Evolutionary conservation across 2,329 filamentous ascomycete genomes (phyloP).

Genomic region (Monosporascus cannonballus): DNA sequence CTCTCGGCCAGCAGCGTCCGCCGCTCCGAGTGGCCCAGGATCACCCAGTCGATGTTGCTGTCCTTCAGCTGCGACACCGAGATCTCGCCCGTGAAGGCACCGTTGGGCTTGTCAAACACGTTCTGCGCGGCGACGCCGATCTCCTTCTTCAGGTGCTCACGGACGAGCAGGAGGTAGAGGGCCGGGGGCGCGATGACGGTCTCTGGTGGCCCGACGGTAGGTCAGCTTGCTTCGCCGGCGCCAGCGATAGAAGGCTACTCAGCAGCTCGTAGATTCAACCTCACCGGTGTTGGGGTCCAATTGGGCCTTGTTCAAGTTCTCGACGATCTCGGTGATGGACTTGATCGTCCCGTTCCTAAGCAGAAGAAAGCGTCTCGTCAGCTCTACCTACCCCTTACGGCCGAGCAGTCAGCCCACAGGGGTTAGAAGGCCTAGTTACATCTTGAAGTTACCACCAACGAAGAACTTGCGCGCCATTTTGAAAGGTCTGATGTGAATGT

Average conservation of each 20-base stretch:
- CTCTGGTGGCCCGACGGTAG: constrained; percentile 46
- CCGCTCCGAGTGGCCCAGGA: constrained; percentile 93
- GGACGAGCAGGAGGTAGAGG: constrained; percentile 84
- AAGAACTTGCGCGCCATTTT: constrained; percentile 95
- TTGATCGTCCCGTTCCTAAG: constrained; percentile 86
- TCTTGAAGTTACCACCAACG: constrained; percentile 99
- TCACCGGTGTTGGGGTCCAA: constrained; percentile 70
- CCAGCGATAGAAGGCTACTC: too few relatives aligned
- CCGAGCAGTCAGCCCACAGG: constrained; percentile 15
- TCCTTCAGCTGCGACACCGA: constrained; percentile 88
- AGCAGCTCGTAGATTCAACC: constrained; percentile 26
- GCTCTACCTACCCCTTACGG: constrained; percentile 12
- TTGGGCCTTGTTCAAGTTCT: constrained; percentile 79
- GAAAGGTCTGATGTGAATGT: constrained; percentile 29
- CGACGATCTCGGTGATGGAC: constrained; percentile 85
- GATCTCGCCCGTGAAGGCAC: constrained; percentile 96
- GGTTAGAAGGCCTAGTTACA: constrained; percentile 52
- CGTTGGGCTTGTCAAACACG: constrained; percentile 94
- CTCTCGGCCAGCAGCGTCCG: constrained; percentile 83
- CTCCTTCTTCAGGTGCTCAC: constrained; percentile 67
- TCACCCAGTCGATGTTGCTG: constrained; percentile 78
- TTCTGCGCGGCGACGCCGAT: constrained; percentile 93
- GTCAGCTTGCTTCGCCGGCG: neutral
- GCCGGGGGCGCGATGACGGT: constrained; percentile 89
- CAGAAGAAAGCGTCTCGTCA: neutral